These are phyloP conservation scores for Podila minutissima DNA, from an alignment of 192 early-diverging fungal genomes.

Conservation along the genomic window DNA sequence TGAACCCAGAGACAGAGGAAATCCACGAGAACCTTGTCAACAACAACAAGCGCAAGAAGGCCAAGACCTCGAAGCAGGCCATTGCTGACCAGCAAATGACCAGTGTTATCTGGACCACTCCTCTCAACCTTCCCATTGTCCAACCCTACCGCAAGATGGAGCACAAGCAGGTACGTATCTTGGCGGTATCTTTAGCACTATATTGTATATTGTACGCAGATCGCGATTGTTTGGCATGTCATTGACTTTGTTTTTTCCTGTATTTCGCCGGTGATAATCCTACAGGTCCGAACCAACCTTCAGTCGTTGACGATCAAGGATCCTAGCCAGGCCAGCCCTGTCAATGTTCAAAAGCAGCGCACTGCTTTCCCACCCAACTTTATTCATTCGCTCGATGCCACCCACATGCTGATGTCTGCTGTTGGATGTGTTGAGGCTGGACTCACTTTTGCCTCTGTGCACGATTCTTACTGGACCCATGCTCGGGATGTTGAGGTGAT, in stretches of 20 bases:
- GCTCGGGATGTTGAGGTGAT: constrained; percentile 89
- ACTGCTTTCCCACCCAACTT: constrained; percentile 99
- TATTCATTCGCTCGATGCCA: constrained; percentile 97
- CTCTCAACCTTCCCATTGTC: constrained; percentile 91
- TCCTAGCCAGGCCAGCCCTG: constrained; percentile 72
- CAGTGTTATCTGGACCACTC: constrained; percentile 96
- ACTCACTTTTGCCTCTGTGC: constrained; percentile 93
- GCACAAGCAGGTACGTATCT: constrained; percentile 60
- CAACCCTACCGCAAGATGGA: constrained; percentile 92
- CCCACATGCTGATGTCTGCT: constrained; percentile 97
- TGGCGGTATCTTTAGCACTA: neutral
- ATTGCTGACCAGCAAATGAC: constrained; percentile 74
- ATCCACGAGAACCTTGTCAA: constrained; percentile 25
- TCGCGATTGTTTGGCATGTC: neutral
- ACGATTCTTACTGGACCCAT: constrained; percentile 99
- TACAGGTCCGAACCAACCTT: constrained; percentile 69
- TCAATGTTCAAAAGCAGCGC: constrained; percentile 92
- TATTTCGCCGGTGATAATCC: neutral
- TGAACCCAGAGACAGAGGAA: constrained; percentile 54
- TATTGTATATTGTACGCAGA: neutral
- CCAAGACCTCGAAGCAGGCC: constrained; percentile 54
- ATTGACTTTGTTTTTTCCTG: neutral
- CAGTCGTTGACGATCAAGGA: constrained; percentile 84
- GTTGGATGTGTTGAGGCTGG: constrained; percentile 81
- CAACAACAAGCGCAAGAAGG: constrained; percentile 28